Base-by-base conservation (phyloP, 2,329 filamentous ascomycete species). In the Beauveria bassiana region DNA sequence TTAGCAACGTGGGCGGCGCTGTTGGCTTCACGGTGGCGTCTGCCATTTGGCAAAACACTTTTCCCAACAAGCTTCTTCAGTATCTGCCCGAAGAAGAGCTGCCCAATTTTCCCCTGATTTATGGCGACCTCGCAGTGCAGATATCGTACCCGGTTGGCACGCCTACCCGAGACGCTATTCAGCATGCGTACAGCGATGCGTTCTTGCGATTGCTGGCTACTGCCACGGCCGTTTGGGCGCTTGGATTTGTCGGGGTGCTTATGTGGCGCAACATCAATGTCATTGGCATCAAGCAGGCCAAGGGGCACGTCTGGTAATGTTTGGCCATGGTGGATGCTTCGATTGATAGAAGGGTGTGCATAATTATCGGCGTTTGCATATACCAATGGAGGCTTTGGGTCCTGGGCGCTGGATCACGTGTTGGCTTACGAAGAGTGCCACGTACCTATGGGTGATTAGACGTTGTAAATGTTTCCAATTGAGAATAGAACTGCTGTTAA, bases 121-220 rank as follows among this genome's bases (percentile, higher is more conserved):
- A 85, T 62, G 77, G 77, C 7, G 78, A 79, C 65, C 65, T 87
- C 43, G 71, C 71, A 1, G 75, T 74, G 8, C 85, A 87, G 64
- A 69, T 84, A 1, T 71, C 70, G 56, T 85, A 83, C 65, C 71
- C 74, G 0, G 66, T 76, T 7, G 81, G 81, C 1, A 76, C 67
- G 9, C 70, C 74, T 0, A 73, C 73, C 12, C 70, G 83, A 1
- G 60, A 74, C 16, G 85, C 78, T 0, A 87, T 88, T 66, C 84
- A 86, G 67, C 68, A 75, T 8, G 80, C 85, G 0, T 88, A 88
- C 63, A 78, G 74, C 1, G 79, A 80, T 62, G 77, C 78, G 0
- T 79, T 82, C 71, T 73, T 74, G 42, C 69, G 74, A n/a, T 79
- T 83, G 78, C 68, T 82, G 34, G 69, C 70, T n/a, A 71, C 71